A percentile compares a stretch with the other conserved stretches of the same genome.
phyloP scores from a whole-genome alignment of 1,284 basidiomycete genomes.

The Tylopilus microsporus region DNA sequence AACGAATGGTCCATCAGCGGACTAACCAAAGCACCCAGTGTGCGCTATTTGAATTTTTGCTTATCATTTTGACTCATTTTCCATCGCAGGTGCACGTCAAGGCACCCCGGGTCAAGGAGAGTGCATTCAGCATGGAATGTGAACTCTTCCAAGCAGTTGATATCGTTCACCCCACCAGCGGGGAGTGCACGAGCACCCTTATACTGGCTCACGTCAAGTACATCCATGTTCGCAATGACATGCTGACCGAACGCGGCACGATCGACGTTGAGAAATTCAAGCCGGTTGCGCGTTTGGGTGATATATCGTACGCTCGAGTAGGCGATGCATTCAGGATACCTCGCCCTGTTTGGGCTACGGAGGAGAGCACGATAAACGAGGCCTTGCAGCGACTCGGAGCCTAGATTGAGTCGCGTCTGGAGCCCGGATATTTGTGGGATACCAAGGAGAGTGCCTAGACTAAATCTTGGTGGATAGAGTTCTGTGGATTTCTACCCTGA shows the following conservation, averaged over 20 bases:
- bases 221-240: conserved; percentile 57
- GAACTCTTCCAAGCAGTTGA: conserved; percentile 43
- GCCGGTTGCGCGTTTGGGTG: conserved; percentile 54
- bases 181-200: conserved; percentile 26
- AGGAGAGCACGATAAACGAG: neutral
- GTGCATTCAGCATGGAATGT: conserved; percentile 68
- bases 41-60: conserved; percentile 22
- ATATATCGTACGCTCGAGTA: conserved; percentile 42
- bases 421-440: neutral
- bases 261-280: conserved; percentile 52
- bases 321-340: conserved; percentile 13
- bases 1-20: conserved; percentile 65
- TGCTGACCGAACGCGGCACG: conserved; percentile 29
- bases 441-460: neutral
- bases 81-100: conserved; percentile 42
- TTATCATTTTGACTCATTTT: neutral
- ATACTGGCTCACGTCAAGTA: conserved; percentile 51
- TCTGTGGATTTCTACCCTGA: too few species aligned
- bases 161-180: conserved; percentile 38
- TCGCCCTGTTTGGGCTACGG: neutral
- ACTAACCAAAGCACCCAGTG: conserved; percentile 52
- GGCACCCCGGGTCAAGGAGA: conserved; percentile 62
- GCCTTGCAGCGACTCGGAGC: neutral
- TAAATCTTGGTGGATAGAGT: too few species aligned
- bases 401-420: neutral